Evolutionary conservation across 2,329 filamentous ascomycete species (phyloP).

Genomic region (Colletotrichum sansevieriae): DNA sequence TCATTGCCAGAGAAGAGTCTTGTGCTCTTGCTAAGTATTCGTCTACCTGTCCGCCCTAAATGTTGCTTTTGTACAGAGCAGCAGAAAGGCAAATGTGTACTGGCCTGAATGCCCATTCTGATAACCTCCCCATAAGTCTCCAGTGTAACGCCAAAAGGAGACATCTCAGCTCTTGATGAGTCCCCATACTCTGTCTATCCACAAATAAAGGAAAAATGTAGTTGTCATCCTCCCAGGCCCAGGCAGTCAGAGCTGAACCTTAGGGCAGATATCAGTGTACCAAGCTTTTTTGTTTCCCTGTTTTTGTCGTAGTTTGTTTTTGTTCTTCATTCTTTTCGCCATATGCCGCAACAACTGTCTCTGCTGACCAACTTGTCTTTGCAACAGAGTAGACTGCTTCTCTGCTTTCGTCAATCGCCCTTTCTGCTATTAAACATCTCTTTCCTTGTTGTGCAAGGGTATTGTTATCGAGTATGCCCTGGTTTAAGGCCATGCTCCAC

Average conservation of each 20-base stretch:
- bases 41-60: conserved; percentile 3
- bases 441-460: conserved; percentile 13
- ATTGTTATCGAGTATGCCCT: neutral
- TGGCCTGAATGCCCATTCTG: conserved; percentile 1
- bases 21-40: neutral
- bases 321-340: neutral
- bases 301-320: neutral
- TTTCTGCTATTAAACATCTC: conserved; percentile 1
- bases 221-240: conserved; percentile 19
- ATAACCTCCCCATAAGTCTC: conserved; percentile 11
- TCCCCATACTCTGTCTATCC: conserved; percentile 51
- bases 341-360: neutral
- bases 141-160: conserved; percentile 50
- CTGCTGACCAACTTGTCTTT: neutral
- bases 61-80: conserved; percentile 30
- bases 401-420: conserved; percentile 28
- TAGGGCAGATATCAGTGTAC: conserved; percentile 33
- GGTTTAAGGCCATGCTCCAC: conserved; percentile 14
- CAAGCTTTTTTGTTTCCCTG: conserved; percentile 8
- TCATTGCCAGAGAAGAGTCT: neutral
- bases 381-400: neutral
- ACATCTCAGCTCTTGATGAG: conserved; percentile 70
- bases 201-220: conserved; percentile 41
- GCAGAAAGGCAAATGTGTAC: conserved; percentile 15
- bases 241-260: conserved; percentile 28